Conservation (phyloP, 148 eudicot species). For the Rhododendron kiyosumense region DNA sequence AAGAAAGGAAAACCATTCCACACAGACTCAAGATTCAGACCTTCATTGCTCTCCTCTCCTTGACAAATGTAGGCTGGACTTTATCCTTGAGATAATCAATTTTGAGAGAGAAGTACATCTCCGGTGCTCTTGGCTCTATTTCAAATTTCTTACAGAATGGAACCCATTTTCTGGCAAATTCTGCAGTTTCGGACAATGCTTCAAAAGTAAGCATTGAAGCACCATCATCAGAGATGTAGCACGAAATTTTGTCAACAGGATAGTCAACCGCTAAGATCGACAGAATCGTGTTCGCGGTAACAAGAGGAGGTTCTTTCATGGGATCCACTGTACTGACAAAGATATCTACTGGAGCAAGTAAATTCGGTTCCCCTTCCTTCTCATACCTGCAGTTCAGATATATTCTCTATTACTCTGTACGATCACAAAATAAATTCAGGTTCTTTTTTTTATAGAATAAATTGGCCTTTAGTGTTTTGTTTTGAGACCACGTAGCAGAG, state of each 20-base stretch:
- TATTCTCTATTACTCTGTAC: background rate
- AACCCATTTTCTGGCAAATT: slow-evolving; percentile 95
- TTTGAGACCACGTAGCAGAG: background rate
- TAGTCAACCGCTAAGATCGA: slow-evolving; percentile 95
- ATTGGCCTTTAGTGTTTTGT: background rate
- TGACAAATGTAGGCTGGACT: slow-evolving; percentile 97
- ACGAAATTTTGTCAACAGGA: slow-evolving; percentile 88
- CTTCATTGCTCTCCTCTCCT: slow-evolving; percentile 98
- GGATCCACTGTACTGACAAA: slow-evolving; percentile 99
- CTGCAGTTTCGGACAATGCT: slow-evolving; percentile 94
- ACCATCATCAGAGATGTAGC: slow-evolving; percentile 98
- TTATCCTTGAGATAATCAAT: slow-evolving; percentile 92
- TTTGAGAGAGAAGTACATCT: slow-evolving; percentile 79
- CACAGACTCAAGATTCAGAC: slow-evolving; percentile 27
- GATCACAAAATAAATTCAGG: background rate
- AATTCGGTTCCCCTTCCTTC: slow-evolving; percentile 90
- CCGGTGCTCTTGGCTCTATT: slow-evolving; percentile 96
- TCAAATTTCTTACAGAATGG: slow-evolving; percentile 92
- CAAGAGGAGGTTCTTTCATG: slow-evolving; percentile 89
- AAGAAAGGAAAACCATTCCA: background rate
- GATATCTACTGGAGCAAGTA: slow-evolving; percentile 86
- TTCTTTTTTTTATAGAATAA: background rate
- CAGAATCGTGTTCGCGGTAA: slow-evolving; percentile 79
- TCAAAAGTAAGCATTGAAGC: slow-evolving; percentile 99
- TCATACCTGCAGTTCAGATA: slow-evolving; percentile 66